Evolutionary conservation across 140 eudicot species (phyloP), one percentile per base, ranked within the genome.

Genomic region (Senecio squalidus): DNA sequence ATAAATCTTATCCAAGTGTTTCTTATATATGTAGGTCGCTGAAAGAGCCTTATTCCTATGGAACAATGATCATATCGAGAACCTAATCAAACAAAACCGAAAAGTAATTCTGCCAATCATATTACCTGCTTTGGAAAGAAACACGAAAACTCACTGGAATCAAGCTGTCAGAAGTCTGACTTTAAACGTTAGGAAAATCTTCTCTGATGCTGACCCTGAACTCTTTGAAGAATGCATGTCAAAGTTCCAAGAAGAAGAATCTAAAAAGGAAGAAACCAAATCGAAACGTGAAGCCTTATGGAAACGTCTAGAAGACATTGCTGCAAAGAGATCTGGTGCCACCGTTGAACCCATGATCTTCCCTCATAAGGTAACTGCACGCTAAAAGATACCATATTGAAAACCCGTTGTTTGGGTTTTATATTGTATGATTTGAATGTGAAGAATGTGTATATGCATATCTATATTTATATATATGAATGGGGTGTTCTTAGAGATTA

Each of bases 11-110:
- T 29, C 16, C 17, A 20, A 67, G 15, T 46, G 11, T 43, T 31
- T 15, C 10, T 52, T 57, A 9, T 53, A n/a, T 38, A 36, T 57
- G 55, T 64, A 85, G 95, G 95, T 85, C 60, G 95, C 95, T 15
- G 95, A 85, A 68, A 82, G 95, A 66, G 81, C 90, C 41, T 75
- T 85, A 66, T 82, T 85, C 50, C 55, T 82, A 49, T 85, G 95
- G 90, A 85, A 85, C 84, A 85, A 82, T 21, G 90, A 82, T 58
- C 90, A 82, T 34, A 74, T 85, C 15, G 87, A 85, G 52, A 78
- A 73, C 74, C 80, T 85, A 24, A 82, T 85, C 41, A 85, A 85
- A 70, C 89, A 85, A 36, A 85, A 85, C 73, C 84, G 86, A 20
- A 81, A 81, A 62, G 82, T 76, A 45, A 82, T 85, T 48, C 70